Base-by-base conservation (phyloP, 768 basidiomycete genomes). In the Filobasidium floriforme region DNA sequence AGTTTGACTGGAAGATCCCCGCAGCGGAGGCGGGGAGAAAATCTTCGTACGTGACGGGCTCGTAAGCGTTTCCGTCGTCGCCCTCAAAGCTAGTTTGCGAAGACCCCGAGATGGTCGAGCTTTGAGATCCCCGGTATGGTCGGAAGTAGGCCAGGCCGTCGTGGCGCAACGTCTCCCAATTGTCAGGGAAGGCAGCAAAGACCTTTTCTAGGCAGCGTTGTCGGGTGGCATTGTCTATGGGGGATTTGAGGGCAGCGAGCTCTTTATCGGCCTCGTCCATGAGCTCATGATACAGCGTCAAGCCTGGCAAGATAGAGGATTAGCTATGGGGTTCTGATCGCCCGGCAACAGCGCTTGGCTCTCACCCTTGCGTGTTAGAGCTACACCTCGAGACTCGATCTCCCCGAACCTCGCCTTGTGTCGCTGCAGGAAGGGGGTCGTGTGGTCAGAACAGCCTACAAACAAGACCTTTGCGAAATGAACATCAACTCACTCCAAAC, bases 21-120 rank as follows among this genome's bases (percentile, higher is more conserved):
- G 76, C 76, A 22, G 76, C 76, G 5, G 70, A 72, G n/a, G 74
- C 76, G 3, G 76, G 76, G 19, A 77, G 67, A 69, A 77, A 77
- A 46, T 75, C 76, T 62, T 77, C 76, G 49, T 77, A 77, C 7
- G 71, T 67, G 10, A 77, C 69, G 14, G 73, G 73, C 40, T 70
- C 68, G 43, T 65, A 59, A 1, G 57, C 37, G 59, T 46, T 65
- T 2, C 59, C 60, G 41, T 62, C 57, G 19, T 59, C 44, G 7
- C 22, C 37, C 11, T 43, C 43, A 15, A 26, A 37, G 37, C 49
- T 32, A 9, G 40, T 29, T 57, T 15, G 10, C 37, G 51, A 29
- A 37, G 41, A 43, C 15, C 37, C 57, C 24, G 40, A n/a, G 19
- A 52, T 57, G 1, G 66, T 28, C n/a, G 64, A 59, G 26, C 15